These are phyloP conservation scores for Cadophora luteo-olivacea DNA, from an alignment of 2,329 filamentous ascomycete genomes.

Conservation along the genomic window DNA sequence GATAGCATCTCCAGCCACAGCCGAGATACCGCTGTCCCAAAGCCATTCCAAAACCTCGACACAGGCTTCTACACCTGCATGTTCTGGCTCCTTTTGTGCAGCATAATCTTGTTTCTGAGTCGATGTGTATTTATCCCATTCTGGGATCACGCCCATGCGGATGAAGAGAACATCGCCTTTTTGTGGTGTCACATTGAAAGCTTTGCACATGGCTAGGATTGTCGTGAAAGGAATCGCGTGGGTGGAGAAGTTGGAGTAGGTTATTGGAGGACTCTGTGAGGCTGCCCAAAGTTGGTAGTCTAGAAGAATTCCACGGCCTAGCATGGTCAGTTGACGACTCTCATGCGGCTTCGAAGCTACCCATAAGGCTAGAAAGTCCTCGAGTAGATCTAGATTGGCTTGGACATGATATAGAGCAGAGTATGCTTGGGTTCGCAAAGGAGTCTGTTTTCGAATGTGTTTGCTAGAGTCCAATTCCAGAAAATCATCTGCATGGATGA, in stretches of 20 bases:
- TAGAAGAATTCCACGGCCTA: conserved; percentile 57
- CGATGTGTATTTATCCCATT: conserved; percentile 50
- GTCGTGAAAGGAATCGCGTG: conserved; percentile 48
- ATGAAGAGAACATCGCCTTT: conserved; percentile 61
- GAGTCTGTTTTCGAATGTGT: too few relatives aligned
- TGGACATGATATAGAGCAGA: background rate
- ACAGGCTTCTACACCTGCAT: conserved; percentile 45
- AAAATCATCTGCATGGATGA: too few relatives aligned
- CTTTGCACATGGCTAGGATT: conserved; percentile 49
- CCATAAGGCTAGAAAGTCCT: background rate
- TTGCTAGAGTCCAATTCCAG: too few relatives aligned
- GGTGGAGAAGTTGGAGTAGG: conserved; percentile 50
- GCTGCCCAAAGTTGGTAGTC: conserved; percentile 56
- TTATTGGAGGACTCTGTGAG: conserved; percentile 39
- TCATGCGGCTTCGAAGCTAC: background rate
- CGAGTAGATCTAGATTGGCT: background rate
- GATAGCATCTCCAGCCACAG: conserved; percentile 48
- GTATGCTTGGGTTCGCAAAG: too few relatives aligned
- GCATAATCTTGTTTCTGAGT: conserved; percentile 41
- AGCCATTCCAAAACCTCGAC: conserved; percentile 47
- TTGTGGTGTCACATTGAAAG: conserved; percentile 52
- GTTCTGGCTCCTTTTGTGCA: conserved; percentile 43
- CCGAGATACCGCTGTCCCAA: conserved; percentile 46
- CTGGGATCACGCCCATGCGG: conserved; percentile 49
- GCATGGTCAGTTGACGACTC: conserved; percentile 17